Evolutionary conservation across 1,139 yeast species (phyloP), one percentile per base, ranked within the genome.

Genomic region (Nematodospora anomalae): DNA sequence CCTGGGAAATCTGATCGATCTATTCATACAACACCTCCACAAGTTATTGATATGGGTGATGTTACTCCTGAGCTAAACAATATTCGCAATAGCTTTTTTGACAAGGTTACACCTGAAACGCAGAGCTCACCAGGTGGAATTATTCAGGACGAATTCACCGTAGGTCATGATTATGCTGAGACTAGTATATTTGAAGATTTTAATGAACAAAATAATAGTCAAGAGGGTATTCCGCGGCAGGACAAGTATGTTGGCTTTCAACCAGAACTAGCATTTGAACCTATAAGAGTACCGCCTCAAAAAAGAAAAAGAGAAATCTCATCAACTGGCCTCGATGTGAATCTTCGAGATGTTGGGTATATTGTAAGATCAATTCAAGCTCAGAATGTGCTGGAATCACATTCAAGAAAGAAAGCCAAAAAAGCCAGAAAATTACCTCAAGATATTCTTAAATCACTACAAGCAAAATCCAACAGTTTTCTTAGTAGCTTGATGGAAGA

Each of bases 401-500:
- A 28, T 3, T 16, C 18, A 11, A 13, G 16, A 10, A 33, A 33
- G 28, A 33, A 33, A 12, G n/a, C 5, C 10, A 31, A 21, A 13
- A 34, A 31, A 25, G 31, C 33, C 3, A 35, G 26, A 14, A 30
- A 32, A 12, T 14, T 26, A 2, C 16, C 37, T 6, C 35, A 14
- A 10, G 35, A 32, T 11, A 20, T 36, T n/a, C 7, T 40, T 2
- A 30, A 26, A 15, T 28, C 26, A 4, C 46, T 62, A 9, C 58
- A 51, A 31, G 44, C 41, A 15, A 52, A 50, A 28, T 53, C 64
- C 1, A 56, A 60, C 26, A 53, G 50, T 2, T 73, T 74, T 41
- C 45, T 73, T 7, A 50, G 50, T 21, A 58, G 57, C 16, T 56
- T 71, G 28, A 44, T 65, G 35, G 42, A 46, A 0, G 75, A 70